Conservation (phyloP, 2,329 filamentous ascomycete genomes). For the Trichoderma harzianum region DNA sequence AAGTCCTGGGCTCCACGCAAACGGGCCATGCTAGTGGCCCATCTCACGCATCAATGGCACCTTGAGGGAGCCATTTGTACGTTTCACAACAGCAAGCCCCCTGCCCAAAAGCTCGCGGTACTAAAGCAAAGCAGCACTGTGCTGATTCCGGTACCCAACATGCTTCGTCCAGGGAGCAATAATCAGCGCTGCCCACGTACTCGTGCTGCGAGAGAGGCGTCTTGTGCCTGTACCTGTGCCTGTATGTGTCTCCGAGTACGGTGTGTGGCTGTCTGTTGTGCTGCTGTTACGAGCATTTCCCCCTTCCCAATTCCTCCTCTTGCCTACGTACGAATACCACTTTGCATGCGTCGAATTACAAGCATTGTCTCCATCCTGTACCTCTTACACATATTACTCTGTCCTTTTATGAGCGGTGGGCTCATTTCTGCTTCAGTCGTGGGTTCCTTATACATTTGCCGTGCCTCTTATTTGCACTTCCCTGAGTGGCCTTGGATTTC, state of each 20-base stretch:
- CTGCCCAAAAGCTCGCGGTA: neutral
- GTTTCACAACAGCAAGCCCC: slow-evolving; percentile 12
- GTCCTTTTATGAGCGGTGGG: neutral
- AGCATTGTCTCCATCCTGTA: neutral
- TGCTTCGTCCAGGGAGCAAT: neutral
- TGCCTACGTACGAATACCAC: neutral
- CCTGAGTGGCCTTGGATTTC: neutral
- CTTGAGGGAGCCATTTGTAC: slow-evolving; percentile 11
- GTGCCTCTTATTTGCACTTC: neutral
- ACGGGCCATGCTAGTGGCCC: neutral
- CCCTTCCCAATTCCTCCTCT: neutral
- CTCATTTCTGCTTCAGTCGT: slow-evolving; percentile 1
- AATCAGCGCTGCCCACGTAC: neutral
- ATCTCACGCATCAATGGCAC: slow-evolving; percentile 8
- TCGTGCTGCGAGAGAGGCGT: neutral
- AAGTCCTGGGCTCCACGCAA: neutral
- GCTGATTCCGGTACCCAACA: neutral
- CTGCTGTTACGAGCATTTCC: neutral
- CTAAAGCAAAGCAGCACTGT: neutral
- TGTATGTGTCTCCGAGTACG: neutral
- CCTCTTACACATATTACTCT: neutral
- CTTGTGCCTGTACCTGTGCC: neutral
- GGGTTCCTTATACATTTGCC: neutral
- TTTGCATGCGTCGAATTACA: neutral
- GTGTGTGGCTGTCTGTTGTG: neutral